Conservation (phyloP, 306 rosid species). For the Cicer arietinum region DNA sequence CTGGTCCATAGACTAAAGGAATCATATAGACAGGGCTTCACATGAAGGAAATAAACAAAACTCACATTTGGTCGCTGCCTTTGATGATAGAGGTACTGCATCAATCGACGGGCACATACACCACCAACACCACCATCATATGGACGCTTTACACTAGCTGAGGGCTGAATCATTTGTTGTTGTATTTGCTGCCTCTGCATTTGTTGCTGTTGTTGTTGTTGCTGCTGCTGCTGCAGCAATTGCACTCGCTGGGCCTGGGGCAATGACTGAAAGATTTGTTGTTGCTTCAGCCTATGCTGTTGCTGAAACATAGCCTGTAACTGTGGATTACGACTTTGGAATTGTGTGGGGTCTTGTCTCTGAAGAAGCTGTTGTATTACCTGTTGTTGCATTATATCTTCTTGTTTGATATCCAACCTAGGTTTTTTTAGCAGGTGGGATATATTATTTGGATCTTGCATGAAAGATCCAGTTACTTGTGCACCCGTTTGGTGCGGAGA, state of each 20-base stretch:
- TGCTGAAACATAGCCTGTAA: constrained; percentile 83
- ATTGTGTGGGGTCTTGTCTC: constrained; percentile 81
- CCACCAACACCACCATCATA: constrained; percentile 82
- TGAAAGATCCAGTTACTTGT: constrained; percentile 66
- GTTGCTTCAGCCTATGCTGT: constrained; percentile 68
- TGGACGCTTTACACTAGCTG: constrained; percentile 70
- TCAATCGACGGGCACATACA: constrained; percentile 92
- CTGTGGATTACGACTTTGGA: constrained; percentile 79
- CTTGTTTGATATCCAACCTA: constrained; percentile 83
- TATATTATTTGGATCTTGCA: constrained; percentile 74
- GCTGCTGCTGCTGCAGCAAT: constrained; percentile 51
- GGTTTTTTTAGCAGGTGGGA: constrained; percentile 78
- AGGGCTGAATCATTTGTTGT: constrained; percentile 78
- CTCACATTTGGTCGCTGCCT: constrained; percentile 85
- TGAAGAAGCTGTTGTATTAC: constrained; percentile 82
- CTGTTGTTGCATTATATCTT: constrained; percentile 81
- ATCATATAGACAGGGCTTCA: not conserved
- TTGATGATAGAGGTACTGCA: constrained; percentile 97
- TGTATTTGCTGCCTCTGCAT: constrained; percentile 89
- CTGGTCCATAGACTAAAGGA: constrained; percentile 7
- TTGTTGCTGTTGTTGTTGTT: constrained; percentile 64
- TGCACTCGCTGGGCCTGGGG: constrained; percentile 86
- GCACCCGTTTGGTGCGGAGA: constrained; percentile 63
- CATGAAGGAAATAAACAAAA: constrained; percentile 37
- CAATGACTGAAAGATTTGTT: constrained; percentile 80